Percentiles rank a stretch among this genome's conserved stretches.
Conservation (phyloP, 2,329 filamentous ascomycete species). For the Samsoniella hepiali region DNA sequence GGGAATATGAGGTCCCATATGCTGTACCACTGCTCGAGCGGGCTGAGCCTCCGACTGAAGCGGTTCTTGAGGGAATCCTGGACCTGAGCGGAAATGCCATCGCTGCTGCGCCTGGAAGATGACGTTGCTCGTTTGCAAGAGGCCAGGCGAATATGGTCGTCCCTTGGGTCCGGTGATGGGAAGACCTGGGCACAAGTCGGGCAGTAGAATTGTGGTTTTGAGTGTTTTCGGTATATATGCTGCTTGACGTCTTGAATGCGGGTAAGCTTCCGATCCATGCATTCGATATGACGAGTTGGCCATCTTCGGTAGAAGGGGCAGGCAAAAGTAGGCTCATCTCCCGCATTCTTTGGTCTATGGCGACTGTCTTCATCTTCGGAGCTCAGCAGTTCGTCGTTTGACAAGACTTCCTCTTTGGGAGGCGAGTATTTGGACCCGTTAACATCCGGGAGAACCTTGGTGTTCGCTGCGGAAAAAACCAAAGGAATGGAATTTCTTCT, state of each 20-base stretch:
- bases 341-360: neutral
- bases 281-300: conserved; percentile 20
- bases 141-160: conserved; percentile 15
- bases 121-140: neutral
- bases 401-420: conserved; percentile 1
- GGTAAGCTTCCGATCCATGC: conserved; percentile 20
- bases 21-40: conserved; percentile 20
- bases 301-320: conserved; percentile 22
- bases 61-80: conserved; percentile 18
- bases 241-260: conserved; percentile 25
- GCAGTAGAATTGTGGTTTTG: conserved; percentile 17
- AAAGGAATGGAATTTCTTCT: neutral
- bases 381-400: conserved; percentile 3
- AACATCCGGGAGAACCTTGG: neutral
- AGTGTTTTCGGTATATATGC: conserved; percentile 22
- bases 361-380: conserved; percentile 17
- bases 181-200: conserved; percentile 18
- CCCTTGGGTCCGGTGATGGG: neutral
- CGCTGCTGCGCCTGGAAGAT: neutral
- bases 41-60: conserved; percentile 7
- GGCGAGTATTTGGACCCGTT: neutral
- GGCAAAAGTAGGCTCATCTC: conserved; percentile 19
- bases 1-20: conserved; percentile 23
- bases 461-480: neutral
- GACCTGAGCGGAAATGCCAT: conserved; percentile 17